phyloP scores from a whole-genome alignment of 2,329 filamentous ascomycete genomes.

The Hypoxylon sp. region DNA sequence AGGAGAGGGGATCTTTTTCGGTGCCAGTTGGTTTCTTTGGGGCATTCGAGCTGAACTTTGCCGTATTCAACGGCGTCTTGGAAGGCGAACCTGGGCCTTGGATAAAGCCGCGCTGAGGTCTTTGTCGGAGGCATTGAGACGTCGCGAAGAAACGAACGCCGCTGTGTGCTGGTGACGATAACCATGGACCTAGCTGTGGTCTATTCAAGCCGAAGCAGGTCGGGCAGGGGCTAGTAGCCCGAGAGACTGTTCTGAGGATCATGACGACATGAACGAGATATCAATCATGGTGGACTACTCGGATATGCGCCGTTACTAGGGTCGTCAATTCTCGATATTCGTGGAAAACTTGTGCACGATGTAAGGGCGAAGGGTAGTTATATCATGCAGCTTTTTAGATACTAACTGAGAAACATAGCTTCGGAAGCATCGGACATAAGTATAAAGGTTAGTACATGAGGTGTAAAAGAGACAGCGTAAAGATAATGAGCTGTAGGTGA shows the following conservation, averaged over 20 bases:
- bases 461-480: background rate
- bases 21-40: slow-evolving; percentile 42
- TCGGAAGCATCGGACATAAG: slow-evolving; percentile 21
- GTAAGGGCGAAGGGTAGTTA: background rate
- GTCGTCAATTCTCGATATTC: background rate
- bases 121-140: slow-evolving; percentile 43
- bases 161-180: slow-evolving; percentile 21
- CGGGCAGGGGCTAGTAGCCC: slow-evolving; percentile 45
- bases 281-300: slow-evolving; percentile 42
- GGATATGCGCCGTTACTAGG: background rate
- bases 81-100: slow-evolving; percentile 14
- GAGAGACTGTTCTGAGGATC: slow-evolving; percentile 48
- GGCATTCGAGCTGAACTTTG: slow-evolving; percentile 43
- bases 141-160: slow-evolving; percentile 46
- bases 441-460: slow-evolving; percentile 6
- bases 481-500: background rate
- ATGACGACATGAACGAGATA: slow-evolving; percentile 39
- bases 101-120: slow-evolving; percentile 26
- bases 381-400: background rate
- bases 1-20: slow-evolving; percentile 70
- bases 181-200: slow-evolving; percentile 30
- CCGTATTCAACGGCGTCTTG: slow-evolving; percentile 29
- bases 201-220: slow-evolving; percentile 43
- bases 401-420: background rate
- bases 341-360: background rate